Conservation (phyloP, 371 early-diverging fungal genomes). For the Funneliformis caledonium region DNA sequence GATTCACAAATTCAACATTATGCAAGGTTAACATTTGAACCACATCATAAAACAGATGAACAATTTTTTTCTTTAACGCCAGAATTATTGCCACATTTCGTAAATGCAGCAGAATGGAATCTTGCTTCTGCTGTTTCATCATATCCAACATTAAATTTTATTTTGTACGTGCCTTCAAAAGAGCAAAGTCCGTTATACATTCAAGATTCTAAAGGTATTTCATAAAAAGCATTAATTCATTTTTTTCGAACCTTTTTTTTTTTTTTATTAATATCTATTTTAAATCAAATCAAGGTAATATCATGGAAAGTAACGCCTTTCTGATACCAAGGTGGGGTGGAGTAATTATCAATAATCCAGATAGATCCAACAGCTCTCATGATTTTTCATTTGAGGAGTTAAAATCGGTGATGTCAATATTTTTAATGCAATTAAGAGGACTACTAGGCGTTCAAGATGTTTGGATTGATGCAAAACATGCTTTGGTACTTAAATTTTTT, state of each 20-base stretch:
- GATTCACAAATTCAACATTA: constrained; percentile 69
- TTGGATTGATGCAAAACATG: constrained; percentile 19
- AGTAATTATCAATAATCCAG: constrained; percentile 72
- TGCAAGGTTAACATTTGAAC: constrained; percentile 69
- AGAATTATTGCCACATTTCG: constrained; percentile 74
- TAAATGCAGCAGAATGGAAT: constrained; percentile 92
- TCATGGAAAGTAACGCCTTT: constrained; percentile 74
- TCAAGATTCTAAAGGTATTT: constrained; percentile 56
- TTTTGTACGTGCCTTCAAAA: constrained; percentile 80
- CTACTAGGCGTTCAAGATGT: constrained; percentile 76
- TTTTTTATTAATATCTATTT: not conserved
- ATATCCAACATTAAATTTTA: constrained; percentile 83
- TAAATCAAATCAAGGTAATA: constrained; percentile 42
- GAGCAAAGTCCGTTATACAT: constrained; percentile 73
- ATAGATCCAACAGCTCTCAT: constrained; percentile 40
- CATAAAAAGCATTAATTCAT: not conserved
- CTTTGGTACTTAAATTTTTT: not conserved
- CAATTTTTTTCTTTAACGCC: constrained; percentile 58
- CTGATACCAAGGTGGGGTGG: constrained; percentile 95
- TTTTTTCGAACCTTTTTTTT: not conserved
- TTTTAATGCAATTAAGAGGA: constrained; percentile 79
- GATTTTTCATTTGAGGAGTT: constrained; percentile 58
- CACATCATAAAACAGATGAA: constrained; percentile 48
- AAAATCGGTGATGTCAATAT: constrained; percentile 74
- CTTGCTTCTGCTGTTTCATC: constrained; percentile 85